These are phyloP conservation scores for Penicillium cinerascens DNA, from an alignment of 495 filamentous ascomycete genomes.

Conservation along the genomic window DNA sequence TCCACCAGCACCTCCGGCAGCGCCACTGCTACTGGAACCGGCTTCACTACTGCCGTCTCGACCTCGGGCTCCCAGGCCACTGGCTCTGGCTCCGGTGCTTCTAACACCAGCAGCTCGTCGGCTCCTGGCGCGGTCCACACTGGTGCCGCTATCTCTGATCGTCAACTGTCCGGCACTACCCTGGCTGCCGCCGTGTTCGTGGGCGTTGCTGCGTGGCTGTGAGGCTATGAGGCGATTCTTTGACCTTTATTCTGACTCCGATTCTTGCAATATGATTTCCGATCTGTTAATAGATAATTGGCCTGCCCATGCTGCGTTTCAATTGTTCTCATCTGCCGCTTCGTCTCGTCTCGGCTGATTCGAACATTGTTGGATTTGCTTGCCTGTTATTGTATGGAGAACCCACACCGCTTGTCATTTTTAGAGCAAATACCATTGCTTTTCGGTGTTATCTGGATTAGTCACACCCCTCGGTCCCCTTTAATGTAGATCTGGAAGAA, in stretches of 20 bases:
- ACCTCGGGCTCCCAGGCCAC: conserved; percentile 2
- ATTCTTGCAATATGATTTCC: conserved; percentile 1
- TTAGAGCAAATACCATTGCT: conserved; percentile 9
- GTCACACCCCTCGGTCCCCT: background rate
- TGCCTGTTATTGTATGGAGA: conserved; percentile 7
- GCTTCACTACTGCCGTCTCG: conserved; percentile 3
- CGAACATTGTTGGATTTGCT: conserved; percentile 14
- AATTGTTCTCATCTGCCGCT: conserved; percentile 6
- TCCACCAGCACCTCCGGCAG: conserved; percentile 3
- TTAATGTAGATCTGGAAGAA: background rate
- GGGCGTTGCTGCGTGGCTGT: conserved; percentile 38
- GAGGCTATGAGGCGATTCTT: conserved; percentile 26
- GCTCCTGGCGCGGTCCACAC: conserved; percentile 4
- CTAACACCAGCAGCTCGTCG: background rate
- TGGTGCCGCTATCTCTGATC: conserved; percentile 16
- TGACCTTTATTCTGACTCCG: too few relatives aligned
- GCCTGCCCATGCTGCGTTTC: conserved; percentile 12
- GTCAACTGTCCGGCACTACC: conserved; percentile 34
- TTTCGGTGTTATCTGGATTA: conserved; percentile 6
- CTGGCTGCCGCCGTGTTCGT: conserved; percentile 39
- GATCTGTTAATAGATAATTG: conserved; percentile 15
- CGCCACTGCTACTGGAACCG: conserved; percentile 4
- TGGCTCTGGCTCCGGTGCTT: conserved; percentile 11
- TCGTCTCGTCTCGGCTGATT: conserved; percentile 3
- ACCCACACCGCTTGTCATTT: conserved; percentile 13